Evolutionary conservation across 805 yeast genomes (phyloP), one percentile per base, ranked within the genome.

Genomic region (Candida ascalaphidarum): DNA sequence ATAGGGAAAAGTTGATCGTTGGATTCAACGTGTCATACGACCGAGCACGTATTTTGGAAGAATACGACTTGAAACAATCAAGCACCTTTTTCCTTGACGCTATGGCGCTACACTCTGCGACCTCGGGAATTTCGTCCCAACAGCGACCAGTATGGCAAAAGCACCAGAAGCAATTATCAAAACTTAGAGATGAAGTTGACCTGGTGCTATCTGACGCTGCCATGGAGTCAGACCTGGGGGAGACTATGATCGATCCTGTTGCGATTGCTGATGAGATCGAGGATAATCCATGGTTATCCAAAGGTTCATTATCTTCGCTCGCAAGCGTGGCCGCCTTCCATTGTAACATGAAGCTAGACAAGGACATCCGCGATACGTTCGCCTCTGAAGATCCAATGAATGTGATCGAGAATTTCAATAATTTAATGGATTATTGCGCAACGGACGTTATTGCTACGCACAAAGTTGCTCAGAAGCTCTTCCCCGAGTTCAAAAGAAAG

Each of bases 1-100:
- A 43, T 2, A 42, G 41, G 2, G 64, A 68, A 5, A 77, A 75
- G 37, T 58, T 92, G 5, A 64, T 92, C 2, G 68, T 94, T 3
- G 99, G 99, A 0, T 95, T 85, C 50, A 86, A 89, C 46, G 79
- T 92, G 3, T 77, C 92, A 5, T 92, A 77, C 46, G 99, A 92
- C 52, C 67, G 99, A 25, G 89, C 95, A 1, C 66, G 95, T 20
- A 74, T 89, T 1, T 40, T 60, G 17, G 96, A 92, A 31, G 98
- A 92, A 49, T 92, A 92, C 55, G 65, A 68, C 41, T 48, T 88
- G 20, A 52, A 61, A 18, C 71, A 64, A 25, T 65, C 94, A 1
- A 74, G 78, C 39, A 81, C 83, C 2, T 86, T 85, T 52, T 92
- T 62, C 44, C 39, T 94, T 33, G 99, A 92, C 52, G 88, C 95